Evolutionary conservation across 2,329 filamentous ascomycete species (phyloP).

Genomic region (Pestalotiopsis fici): DNA sequence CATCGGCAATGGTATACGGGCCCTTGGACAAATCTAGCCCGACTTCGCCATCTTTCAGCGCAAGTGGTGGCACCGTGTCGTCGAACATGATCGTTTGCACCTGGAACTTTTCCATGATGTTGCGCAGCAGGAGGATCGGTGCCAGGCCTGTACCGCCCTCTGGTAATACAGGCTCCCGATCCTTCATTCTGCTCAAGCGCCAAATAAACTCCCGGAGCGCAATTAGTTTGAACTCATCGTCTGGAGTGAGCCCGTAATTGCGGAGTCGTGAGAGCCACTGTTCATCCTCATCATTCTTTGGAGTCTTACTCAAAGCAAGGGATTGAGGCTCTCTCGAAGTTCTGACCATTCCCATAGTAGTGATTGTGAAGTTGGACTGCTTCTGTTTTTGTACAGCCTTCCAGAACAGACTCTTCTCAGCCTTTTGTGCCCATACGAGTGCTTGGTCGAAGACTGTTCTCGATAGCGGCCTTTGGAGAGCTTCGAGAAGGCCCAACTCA

Average conservation of each 20-base stretch:
- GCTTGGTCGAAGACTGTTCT: constrained; percentile 83
- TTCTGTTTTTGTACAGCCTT: constrained; percentile 70
- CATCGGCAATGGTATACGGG: constrained; percentile 84
- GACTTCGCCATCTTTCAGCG: constrained; percentile 30
- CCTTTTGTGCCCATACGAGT: constrained; percentile 80
- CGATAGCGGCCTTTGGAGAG: constrained; percentile 79
- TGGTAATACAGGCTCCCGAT: constrained; percentile 49
- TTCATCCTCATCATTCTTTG: constrained; percentile 89
- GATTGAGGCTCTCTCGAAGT: constrained; percentile 57
- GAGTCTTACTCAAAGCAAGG: constrained; percentile 61
- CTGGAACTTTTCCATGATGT: constrained; percentile 64
- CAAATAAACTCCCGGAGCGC: constrained; percentile 89
- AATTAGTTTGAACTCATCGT: constrained; percentile 89
- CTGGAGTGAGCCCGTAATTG: constrained; percentile 76
- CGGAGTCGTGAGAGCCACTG: constrained; percentile 85
- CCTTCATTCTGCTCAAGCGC: constrained; percentile 74
- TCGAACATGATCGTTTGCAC: constrained; percentile 94
- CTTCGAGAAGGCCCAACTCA: constrained; percentile 75
- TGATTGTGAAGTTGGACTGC: constrained; percentile 64
- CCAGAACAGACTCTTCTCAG: constrained; percentile 87
- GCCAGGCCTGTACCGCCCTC: constrained; percentile 55
- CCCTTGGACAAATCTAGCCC: constrained; percentile 36
- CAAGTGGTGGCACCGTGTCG: constrained; percentile 61
- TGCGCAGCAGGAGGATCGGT: constrained; percentile 73
- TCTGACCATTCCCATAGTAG: constrained; percentile 56